A percentile compares a stretch with the other conserved stretches of the same genome.
Conservation (phyloP, 805 yeast genomes). For the Candida namnaoensis region DNA sequence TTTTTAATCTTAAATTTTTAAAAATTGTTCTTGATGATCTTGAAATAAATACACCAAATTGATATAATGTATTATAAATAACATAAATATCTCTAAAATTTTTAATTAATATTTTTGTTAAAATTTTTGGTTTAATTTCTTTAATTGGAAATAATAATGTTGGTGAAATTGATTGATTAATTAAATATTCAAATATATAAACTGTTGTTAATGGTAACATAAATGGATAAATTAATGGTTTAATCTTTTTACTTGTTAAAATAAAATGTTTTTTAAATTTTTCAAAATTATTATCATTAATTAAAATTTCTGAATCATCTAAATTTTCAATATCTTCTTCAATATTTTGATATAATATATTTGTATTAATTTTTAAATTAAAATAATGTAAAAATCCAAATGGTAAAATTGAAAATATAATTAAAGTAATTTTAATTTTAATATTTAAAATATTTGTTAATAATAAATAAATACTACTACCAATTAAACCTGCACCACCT, state of each 20-base stretch:
- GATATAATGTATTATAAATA: conserved; percentile 83
- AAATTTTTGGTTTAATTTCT: not conserved
- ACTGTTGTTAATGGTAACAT: conserved; percentile 83
- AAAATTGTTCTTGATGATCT: conserved; percentile 65
- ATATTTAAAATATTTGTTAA: conserved; percentile 63
- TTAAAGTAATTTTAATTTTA: conserved; percentile 42
- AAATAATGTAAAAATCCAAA: conserved; percentile 36
- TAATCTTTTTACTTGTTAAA: conserved; percentile 23
- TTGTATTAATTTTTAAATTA: conserved; percentile 9
- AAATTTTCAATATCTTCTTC: too few relatives aligned
- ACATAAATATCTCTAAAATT: conserved; percentile 83
- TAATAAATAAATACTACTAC: conserved; percentile 63
- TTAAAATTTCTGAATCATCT: too few relatives aligned
- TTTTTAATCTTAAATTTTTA: conserved; percentile 32
- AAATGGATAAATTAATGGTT: conserved; percentile 47
- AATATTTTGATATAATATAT: too few relatives aligned
- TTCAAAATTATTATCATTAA: not conserved
- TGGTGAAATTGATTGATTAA: conserved; percentile 89
- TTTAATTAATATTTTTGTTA: conserved; percentile 60
- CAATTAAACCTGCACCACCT: conserved; percentile 90
- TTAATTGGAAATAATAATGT: conserved; percentile 63
- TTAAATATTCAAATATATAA: conserved; percentile 77
- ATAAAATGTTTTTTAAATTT: conserved; percentile 1
- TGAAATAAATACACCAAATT: conserved; percentile 86
- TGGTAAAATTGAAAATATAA: conserved; percentile 51